Evolutionary conservation across 139 green algal species (phyloP), one percentile per base, ranked within the genome.

Genomic region (Monoraphidium neglectum): DNA sequence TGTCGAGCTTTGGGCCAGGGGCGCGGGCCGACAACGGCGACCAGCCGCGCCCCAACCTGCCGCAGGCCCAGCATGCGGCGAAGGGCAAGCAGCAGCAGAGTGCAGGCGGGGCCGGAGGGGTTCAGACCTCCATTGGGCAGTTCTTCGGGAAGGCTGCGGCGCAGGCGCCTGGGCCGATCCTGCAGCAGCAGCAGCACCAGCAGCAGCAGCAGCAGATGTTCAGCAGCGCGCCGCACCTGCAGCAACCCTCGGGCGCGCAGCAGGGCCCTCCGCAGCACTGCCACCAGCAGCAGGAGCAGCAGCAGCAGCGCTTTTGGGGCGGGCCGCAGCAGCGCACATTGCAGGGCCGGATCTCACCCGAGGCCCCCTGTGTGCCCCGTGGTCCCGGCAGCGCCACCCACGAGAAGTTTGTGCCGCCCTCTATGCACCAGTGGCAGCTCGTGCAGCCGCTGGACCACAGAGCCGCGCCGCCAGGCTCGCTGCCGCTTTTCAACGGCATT

Each of bases 221-320:
- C 62, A 68, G 1, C 62, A 49, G 62, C 23, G 21, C 43, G 62
- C 62, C 3, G 30, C 60, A 46, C 12, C 60, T 28, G 60, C 10
- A 43, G 30, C 60, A 68, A 33, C 60, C 6, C 13, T 18, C 40
- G 60, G 18, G 43, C 33, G 33, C n/a, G 33, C 33, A 49, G 62
- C 60, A 67, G n/a, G n/a, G n/a, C n/a, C n/a, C n/a, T n/a, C 51
- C 51, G 16, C 51, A 59, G 51, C 51, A 59, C 16, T 21, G 21
- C 16, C 51, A 59, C 16, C 51, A 59, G 61, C 61, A 68, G 61
- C 59, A 66, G 59, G n/a, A n/a, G 32, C 61, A 68, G 46, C 61
- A 43, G 2, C 43, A 43, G n/a, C 26, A 32, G 61, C 6, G 10
- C 26, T 43, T n/a, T 35, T 13, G 28, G 59, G 59, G 1, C 18